phyloP scores from a whole-genome alignment of 805 yeast genomes.

The Saccharomyces paradoxus region DNA sequence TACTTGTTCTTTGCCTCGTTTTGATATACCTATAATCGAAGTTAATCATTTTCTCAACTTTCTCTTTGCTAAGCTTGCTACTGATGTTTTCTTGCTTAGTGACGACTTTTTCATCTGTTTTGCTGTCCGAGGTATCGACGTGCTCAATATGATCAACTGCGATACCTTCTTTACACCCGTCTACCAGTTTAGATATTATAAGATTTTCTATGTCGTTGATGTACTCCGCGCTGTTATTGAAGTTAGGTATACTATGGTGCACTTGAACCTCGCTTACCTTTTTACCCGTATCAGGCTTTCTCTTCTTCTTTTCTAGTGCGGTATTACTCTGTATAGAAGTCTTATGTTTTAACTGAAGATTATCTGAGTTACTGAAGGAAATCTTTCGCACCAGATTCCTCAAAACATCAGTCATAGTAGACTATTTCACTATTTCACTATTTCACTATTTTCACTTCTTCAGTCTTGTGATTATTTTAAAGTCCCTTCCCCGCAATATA shows the following conservation, averaged over 20 bases:
- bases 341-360: neutral
- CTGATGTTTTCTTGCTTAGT: neutral
- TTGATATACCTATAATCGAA: slow-evolving; percentile 7
- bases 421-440: neutral
- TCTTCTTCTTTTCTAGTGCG: neutral
- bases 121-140: neutral
- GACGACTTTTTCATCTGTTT: neutral
- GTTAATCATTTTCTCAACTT: slow-evolving; percentile 10
- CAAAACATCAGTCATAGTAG: neutral
- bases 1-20: slow-evolving; percentile 2
- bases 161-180: neutral
- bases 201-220: slow-evolving; percentile 4
- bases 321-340: neutral
- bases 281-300: slow-evolving; percentile 2
- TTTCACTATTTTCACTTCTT: neutral
- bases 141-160: neutral
- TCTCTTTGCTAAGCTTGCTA: slow-evolving; percentile 6
- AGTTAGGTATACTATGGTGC: neutral
- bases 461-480: neutral
- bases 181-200: slow-evolving; percentile 4
- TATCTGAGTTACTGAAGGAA: neutral
- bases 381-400: neutral
- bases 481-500: neutral
- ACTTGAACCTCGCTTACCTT: neutral
- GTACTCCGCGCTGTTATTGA: slow-evolving; percentile 5